These are phyloP conservation scores for Rutstroemia sp. DNA, from an alignment of 2,329 filamentous ascomycete genomes.

Conservation along the genomic window DNA sequence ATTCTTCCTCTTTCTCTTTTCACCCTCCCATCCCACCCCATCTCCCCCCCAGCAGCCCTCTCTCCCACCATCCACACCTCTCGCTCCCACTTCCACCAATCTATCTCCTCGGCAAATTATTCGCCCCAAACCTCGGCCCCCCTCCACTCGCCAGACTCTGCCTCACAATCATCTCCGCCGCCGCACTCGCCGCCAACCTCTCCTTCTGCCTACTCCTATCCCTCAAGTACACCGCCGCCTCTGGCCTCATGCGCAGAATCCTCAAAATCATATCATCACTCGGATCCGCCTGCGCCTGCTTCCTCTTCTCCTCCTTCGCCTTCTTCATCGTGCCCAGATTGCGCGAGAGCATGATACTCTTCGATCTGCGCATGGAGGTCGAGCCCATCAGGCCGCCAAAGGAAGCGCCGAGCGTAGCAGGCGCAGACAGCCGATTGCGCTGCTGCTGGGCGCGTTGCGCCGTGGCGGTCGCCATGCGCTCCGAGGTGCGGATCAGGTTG, in stretches of 20 bases:
- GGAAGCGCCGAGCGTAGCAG: conserved; percentile 45
- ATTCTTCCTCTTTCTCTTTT: no score
- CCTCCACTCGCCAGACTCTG: conserved; percentile 68
- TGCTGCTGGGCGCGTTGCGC: conserved; percentile 69
- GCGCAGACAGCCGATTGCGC: conserved; percentile 64
- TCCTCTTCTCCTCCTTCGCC: conserved; percentile 91
- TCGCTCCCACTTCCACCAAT: background rate
- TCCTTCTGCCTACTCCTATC: conserved; percentile 93
- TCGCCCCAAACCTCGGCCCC: conserved; percentile 29
- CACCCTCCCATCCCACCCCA: no score
- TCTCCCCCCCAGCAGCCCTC: no score
- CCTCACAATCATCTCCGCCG: conserved; percentile 88
- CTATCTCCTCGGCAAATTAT: conserved; percentile 28
- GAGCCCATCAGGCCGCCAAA: conserved; percentile 58
- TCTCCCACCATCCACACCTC: no score
- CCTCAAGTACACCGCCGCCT: conserved; percentile 79
- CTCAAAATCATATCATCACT: conserved; percentile 97
- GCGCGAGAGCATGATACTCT: conserved; percentile 87
- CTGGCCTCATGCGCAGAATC: conserved; percentile 89
- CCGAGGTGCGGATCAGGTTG: conserved; percentile 87
- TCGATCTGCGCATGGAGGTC: conserved; percentile 57
- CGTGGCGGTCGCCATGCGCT: conserved; percentile 87
- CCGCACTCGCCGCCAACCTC: conserved; percentile 78
- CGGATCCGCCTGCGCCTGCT: conserved; percentile 91
- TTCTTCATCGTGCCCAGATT: conserved; percentile 95